Evolutionary conservation across 495 filamentous ascomycete species (phyloP), one percentile per base, ranked within the genome.

Genomic region (Trichodelitschia bisporula): DNA sequence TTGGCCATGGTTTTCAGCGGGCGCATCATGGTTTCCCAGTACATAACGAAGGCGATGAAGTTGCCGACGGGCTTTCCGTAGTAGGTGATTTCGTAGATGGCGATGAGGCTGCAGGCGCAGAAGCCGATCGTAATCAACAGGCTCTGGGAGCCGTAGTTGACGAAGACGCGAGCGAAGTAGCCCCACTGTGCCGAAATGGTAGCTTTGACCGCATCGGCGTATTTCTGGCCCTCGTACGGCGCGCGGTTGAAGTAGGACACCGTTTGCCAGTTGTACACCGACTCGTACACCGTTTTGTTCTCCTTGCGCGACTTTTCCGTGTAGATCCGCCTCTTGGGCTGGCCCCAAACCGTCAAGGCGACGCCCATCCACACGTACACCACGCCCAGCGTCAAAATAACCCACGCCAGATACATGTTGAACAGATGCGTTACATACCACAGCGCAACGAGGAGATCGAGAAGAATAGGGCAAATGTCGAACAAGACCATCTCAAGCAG

Each of bases 341-440:
- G 36, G 4, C 30, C 15, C 32, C 5, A 25, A 23, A 10, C 32
- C 21, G 18, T 49, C 32, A 34, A 35, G 10, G 18, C 13, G 18
- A 40, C 28, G 1, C 37, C 43, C 6, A 50, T 29, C 42, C 65
- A 75, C 32, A 79, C 44, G 41, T 75, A 84, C 3, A 65, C 45
- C 13, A 64, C 33, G 10, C 62, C 61, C 5, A 69, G 67, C 14
- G 64, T 57, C 11, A 66, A 56, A 27, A 72, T 64, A 26, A 74
- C 68, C 29, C 79, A 59, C 4, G 69, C 66, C 57, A 80, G 72
- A 45, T 78, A 82, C 2, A 66, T 53, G 30, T 73, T 73, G 39
- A 80, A 79, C 4, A 66, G 61, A 27, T 56, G 49, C 30, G 62
- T 77, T 16, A 84, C 55, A 41, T 79, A 78, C 14, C 51, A 54